These are phyloP conservation scores for Harringtonia aguacate DNA, from an alignment of 2,329 filamentous ascomycete genomes.

Conservation along the genomic window DNA sequence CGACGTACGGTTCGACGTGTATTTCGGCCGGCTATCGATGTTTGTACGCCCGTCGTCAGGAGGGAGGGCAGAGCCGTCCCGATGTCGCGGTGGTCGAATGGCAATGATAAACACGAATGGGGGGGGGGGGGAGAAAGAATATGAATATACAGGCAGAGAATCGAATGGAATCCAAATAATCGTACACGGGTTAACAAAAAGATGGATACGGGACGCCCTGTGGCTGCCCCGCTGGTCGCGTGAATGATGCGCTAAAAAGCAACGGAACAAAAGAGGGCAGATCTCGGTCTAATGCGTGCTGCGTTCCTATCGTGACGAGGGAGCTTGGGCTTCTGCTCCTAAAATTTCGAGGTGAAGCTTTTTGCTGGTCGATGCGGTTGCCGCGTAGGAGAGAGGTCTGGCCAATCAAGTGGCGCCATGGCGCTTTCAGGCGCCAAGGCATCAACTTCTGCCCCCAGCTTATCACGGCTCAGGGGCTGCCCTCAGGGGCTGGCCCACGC, in stretches of 20 bases:
- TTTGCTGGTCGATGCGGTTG: neutral
- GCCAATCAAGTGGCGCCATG: constrained; percentile 17
- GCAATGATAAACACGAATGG: neutral
- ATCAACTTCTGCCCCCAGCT: constrained; percentile 15
- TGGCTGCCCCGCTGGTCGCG: neutral
- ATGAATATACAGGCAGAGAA: neutral
- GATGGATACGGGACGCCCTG: neutral
- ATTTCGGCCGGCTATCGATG: no score
- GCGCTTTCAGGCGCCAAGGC: constrained; percentile 27
- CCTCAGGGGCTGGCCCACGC: constrained; percentile 8
- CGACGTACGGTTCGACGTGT: no score
- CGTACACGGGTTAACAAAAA: neutral
- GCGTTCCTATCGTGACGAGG: neutral
- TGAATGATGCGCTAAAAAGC: neutral
- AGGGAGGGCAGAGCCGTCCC: no score
- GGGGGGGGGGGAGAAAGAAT: neutral
- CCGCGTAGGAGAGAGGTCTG: neutral
- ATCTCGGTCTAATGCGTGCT: neutral
- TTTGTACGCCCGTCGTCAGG: no score
- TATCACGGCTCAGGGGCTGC: constrained; percentile 6
- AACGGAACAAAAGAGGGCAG: no score
- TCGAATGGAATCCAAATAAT: neutral
- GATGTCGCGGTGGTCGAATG: neutral
- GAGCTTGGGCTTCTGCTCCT: neutral
- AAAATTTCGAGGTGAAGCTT: neutral